Conservation (phyloP, 2,329 filamentous ascomycete genomes). For the Remersonia thermophila region DNA sequence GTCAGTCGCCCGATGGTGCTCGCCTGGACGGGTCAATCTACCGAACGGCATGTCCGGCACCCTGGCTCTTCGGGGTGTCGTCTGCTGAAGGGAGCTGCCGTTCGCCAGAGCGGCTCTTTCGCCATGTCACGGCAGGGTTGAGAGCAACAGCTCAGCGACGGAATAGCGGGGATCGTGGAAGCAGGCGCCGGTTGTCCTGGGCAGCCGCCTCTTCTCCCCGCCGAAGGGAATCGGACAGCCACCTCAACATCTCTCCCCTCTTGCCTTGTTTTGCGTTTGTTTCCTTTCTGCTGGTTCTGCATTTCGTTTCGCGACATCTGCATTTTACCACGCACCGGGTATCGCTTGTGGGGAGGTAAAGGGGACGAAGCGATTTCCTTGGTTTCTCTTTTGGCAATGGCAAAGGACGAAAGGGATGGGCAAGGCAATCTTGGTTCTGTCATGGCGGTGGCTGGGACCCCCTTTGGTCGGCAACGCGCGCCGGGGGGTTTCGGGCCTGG, state of each 20-base stretch:
- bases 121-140: constrained; percentile 6
- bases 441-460: background rate
- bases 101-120: constrained; percentile 1
- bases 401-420: constrained; percentile 2
- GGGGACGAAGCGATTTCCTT: constrained; percentile 20
- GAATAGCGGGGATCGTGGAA: constrained; percentile 5
- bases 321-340: constrained; percentile 19
- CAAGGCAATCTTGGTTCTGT: constrained; percentile 1
- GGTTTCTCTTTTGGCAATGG: background rate
- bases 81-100: constrained; percentile 8
- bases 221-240: constrained; percentile 10
- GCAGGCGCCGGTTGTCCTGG: constrained; percentile 3
- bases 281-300: constrained; percentile 18
- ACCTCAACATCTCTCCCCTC: constrained; percentile 8
- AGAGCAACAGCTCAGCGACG: constrained; percentile 10
- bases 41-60: constrained; percentile 21
- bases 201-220: constrained; percentile 3
- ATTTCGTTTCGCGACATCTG: constrained; percentile 15
- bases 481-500: background rate
- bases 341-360: constrained; percentile 28
- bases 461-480: too few species aligned
- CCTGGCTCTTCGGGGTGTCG: constrained; percentile 13
- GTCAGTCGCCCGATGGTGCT: constrained; percentile 2
- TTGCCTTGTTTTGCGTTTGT: constrained; percentile 1
- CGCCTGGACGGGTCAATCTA: constrained; percentile 8